Conservation (phyloP, 1,284 basidiomycete genomes). For the Leccinum subspadiceum region DNA sequence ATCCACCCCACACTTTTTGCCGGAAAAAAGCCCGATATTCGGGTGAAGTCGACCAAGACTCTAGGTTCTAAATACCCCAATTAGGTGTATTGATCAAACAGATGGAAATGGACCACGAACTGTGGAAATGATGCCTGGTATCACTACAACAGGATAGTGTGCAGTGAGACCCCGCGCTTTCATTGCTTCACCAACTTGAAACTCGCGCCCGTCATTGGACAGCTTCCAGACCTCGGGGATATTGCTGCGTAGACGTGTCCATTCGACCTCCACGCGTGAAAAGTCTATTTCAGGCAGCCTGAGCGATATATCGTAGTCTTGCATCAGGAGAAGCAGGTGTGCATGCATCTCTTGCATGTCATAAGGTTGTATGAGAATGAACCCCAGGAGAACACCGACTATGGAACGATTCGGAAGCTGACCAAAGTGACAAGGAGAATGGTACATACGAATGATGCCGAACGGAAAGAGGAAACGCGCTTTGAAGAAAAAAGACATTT, state of each 20-base stretch:
- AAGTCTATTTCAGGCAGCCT: conserved; percentile 61
- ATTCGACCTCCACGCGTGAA: conserved; percentile 64
- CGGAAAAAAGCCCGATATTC: conserved; percentile 81
- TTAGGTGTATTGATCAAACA: background rate
- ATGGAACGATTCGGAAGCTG: conserved; percentile 5
- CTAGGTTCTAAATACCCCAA: conserved; percentile 53
- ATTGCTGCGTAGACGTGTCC: conserved; percentile 59
- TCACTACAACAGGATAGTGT: conserved; percentile 75
- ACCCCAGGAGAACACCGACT: conserved; percentile 67
- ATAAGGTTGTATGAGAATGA: conserved; percentile 57
- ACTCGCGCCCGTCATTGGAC: conserved; percentile 80
- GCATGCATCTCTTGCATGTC: conserved; percentile 59
- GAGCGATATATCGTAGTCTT: conserved; percentile 56
- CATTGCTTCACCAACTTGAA: conserved; percentile 77
- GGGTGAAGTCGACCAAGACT: conserved; percentile 83
- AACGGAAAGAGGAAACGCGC: conserved; percentile 48
- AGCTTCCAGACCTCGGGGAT: conserved; percentile 80
- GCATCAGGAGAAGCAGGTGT: conserved; percentile 51
- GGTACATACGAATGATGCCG: conserved; percentile 43
- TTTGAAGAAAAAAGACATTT: conserved; percentile 30
- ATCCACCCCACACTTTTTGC: conserved; percentile 84
- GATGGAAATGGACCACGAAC: conserved; percentile 37
- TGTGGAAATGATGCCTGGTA: conserved; percentile 80
- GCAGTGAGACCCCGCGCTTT: conserved; percentile 66
- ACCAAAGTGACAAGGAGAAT: background rate